Conservation (phyloP, 2,329 filamentous ascomycete species). For the Ascochyta clinopodiicola region DNA sequence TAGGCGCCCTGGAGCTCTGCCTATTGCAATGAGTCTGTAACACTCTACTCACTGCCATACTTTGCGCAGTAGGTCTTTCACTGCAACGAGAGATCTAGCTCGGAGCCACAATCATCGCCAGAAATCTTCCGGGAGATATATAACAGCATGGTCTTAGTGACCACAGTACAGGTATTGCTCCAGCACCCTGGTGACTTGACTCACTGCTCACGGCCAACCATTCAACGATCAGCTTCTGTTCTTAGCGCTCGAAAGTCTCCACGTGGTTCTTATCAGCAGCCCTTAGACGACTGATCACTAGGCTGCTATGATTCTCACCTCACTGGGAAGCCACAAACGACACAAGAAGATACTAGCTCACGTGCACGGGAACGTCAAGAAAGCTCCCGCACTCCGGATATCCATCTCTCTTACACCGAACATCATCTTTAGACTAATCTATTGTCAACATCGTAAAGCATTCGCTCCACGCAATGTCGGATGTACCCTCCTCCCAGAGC, state of each 20-base stretch:
- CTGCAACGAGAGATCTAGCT: too few species aligned
- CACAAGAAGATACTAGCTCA: neutral
- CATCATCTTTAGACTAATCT: neutral
- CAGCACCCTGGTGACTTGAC: neutral
- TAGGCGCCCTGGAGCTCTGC: too few species aligned
- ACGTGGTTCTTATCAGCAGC: neutral
- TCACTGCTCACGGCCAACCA: neutral
- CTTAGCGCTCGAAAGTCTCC: neutral
- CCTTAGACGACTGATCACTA: neutral
- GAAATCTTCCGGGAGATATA: neutral
- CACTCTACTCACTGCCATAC: too few species aligned
- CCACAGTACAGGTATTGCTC: neutral
- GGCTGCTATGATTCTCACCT: neutral
- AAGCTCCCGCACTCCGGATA: neutral
- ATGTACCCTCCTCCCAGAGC: neutral
- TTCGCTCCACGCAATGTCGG: neutral
- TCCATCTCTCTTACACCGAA: constrained; percentile 5
- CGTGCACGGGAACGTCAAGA: neutral
- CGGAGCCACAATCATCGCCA: too few species aligned
- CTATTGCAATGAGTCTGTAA: too few species aligned
- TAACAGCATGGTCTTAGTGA: neutral
- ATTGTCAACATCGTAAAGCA: neutral
- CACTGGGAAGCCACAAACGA: neutral
- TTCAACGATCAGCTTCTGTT: too few species aligned
- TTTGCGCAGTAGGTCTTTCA: too few species aligned